These are phyloP conservation scores for Colletotrichum sp. DNA, from an alignment of 2,329 filamentous ascomycete species.

Conservation along the genomic window DNA sequence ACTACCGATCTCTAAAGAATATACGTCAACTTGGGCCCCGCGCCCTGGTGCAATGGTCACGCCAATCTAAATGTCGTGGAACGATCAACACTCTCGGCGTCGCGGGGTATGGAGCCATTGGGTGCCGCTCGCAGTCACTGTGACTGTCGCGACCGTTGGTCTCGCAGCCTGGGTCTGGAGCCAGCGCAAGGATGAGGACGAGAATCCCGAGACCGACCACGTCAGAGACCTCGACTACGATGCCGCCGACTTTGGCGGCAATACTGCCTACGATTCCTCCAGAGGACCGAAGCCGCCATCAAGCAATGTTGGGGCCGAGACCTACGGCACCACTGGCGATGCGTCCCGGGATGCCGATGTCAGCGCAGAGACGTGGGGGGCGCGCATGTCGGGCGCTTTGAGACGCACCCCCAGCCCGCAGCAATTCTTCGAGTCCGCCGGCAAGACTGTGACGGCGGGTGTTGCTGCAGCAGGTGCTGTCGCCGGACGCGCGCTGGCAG, in stretches of 20 bases:
- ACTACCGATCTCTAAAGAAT: background rate
- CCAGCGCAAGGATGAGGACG: constrained; percentile 78
- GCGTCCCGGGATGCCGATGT: constrained; percentile 29
- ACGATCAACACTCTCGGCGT: constrained; percentile 65
- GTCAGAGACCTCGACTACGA: constrained; percentile 54
- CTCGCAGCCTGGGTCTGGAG: constrained; percentile 94
- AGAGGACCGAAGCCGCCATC: constrained; percentile 40
- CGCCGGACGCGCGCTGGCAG: constrained; percentile 81
- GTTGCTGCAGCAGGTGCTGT: constrained; percentile 83
- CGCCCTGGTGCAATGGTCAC: constrained; percentile 20
- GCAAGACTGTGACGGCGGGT: constrained; percentile 80
- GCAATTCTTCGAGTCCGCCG: constrained; percentile 84
- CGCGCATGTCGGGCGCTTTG: constrained; percentile 81
- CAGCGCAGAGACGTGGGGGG: constrained; percentile 65
- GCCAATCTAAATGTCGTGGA: constrained; percentile 60
- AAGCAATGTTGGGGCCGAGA: constrained; percentile 45
- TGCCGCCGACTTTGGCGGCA: constrained; percentile 58
- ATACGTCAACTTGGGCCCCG: constrained; percentile 1
- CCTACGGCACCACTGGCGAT: constrained; percentile 43
- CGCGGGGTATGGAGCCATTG: constrained; percentile 78
- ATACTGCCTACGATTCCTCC: constrained; percentile 52
- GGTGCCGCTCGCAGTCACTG: constrained; percentile 85
- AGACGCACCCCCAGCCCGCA: constrained; percentile 85
- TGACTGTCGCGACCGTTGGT: constrained; percentile 86
- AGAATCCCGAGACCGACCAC: constrained; percentile 66